Conservation (phyloP, 805 yeast species). For the Candida nonsorbophila region DNA sequence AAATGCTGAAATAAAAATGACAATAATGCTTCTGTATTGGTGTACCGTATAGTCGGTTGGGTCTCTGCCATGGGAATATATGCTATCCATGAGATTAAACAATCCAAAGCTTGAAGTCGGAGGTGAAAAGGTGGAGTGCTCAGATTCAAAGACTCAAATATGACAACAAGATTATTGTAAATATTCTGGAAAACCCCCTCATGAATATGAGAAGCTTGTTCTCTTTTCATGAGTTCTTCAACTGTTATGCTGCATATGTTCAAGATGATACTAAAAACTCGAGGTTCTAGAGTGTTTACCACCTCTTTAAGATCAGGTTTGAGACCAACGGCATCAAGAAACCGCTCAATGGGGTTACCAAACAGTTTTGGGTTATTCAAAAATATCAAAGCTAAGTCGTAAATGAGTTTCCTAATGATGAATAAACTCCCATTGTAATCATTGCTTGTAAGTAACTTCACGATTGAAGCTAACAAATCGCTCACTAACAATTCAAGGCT, state of each 20-base stretch:
- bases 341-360: slow-evolving; percentile 32
- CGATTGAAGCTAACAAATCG: slow-evolving; percentile 1
- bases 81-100: slow-evolving; percentile 31
- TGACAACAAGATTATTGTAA: slow-evolving; percentile 17
- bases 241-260: slow-evolving; percentile 32
- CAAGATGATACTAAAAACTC: slow-evolving; percentile 9
- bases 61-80: slow-evolving; percentile 32
- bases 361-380: slow-evolving; percentile 32
- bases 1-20: slow-evolving; percentile 14
- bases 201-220: slow-evolving; percentile 28
- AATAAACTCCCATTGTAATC: slow-evolving; percentile 15
- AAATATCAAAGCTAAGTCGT: slow-evolving; percentile 49
- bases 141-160: slow-evolving; percentile 14
- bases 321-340: slow-evolving; percentile 3
- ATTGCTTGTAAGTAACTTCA: slow-evolving; percentile 1
- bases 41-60: slow-evolving; percentile 26
- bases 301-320: slow-evolving; percentile 2
- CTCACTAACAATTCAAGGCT: background rate
- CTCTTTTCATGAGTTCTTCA: slow-evolving; percentile 46
- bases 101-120: slow-evolving; percentile 12
- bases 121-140: slow-evolving; percentile 1
- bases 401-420: slow-evolving; percentile 54
- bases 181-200: slow-evolving; percentile 27
- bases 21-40: slow-evolving; percentile 19
- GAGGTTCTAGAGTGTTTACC: slow-evolving; percentile 3